Base-by-base conservation (phyloP, 108 stramenopile species). In the Cyclotella sp. region DNA sequence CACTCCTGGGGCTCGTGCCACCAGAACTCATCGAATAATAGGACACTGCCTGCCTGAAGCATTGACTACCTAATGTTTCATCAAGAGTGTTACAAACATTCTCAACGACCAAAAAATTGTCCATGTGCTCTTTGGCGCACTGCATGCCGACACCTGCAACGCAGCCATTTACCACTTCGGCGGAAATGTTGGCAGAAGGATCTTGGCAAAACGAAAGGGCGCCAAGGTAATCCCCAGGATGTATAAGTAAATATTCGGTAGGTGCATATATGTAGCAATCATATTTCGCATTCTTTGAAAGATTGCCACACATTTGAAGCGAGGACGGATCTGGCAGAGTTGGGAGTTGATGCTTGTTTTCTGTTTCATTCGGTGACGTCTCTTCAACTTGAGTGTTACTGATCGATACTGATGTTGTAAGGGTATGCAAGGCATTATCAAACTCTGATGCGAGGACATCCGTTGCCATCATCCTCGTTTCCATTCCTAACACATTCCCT, bases 181-280 rank as follows among this genome's bases (percentile, higher is more conserved):
- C 9, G 29, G 57, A 19, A 44, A 62, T 70, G 27, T 62, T 68
- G n/a, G 77, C 72, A 43, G 49, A 52, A 19, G 71, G 46, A 46
- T 70, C 68, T 49, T 29, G 44, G 54, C 77, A 78, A n/a, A 30
- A 68, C 28, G 26, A 15, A 8, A 78, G 30, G 15, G 77, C 61
- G 4, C 77, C 77, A 40, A 55, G 15, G 41, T 78, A 78, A 42
- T 78, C 77, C 13, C 72, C 29, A n/a, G 77, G 77, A 40, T 65
- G 63, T 9, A 70, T 57, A 30, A 78, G 63, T 21, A 78, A 42
- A 64, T 78, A 78, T 54, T 72, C 77, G 13, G 77, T 78, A 34
- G 77, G 71, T 22, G 71, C 45, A 63, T 78, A 78, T n/a, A 65
- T 22, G 22, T 34, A 63, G 39, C 77, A 78, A 29, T 67, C 59